A percentile compares a stretch with the other conserved stretches of the same genome.
These are phyloP conservation scores for Daedaleopsis nitida DNA, from an alignment of 768 basidiomycete species.

Conservation along the genomic window DNA sequence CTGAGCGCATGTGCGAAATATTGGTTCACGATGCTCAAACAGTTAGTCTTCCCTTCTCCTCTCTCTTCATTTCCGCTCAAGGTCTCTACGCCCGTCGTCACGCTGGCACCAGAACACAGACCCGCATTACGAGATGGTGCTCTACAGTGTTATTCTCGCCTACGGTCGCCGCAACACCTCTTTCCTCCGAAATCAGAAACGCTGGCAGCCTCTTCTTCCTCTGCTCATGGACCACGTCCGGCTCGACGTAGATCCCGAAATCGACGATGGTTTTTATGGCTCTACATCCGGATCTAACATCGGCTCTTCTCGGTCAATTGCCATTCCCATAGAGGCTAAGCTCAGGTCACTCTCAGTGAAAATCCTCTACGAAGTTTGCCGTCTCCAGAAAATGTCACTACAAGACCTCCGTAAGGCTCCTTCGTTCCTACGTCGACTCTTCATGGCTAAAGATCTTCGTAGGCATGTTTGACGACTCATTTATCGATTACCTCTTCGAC, in stretches of 20 bases:
- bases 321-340: constrained; percentile 82
- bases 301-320: constrained; percentile 39
- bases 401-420: constrained; percentile 73
- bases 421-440: not conserved
- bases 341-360: constrained; percentile 70
- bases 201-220: constrained; percentile 82
- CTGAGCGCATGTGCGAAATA: constrained; percentile 87
- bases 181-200: constrained; percentile 78
- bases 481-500: constrained; percentile 89
- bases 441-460: not conserved
- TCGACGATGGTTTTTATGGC: constrained; percentile 59
- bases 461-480: constrained; percentile 82
- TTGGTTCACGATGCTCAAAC: constrained; percentile 67
- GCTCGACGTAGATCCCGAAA: constrained; percentile 78
- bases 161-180: constrained; percentile 69
- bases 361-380: constrained; percentile 89
- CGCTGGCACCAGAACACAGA: constrained; percentile 64
- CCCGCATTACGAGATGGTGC: constrained; percentile 80
- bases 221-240: constrained; percentile 83
- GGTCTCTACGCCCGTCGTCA: not conserved
- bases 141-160: constrained; percentile 74
- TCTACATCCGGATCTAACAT: constrained; percentile 38
- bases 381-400: constrained; percentile 80
- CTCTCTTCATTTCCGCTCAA: not conserved
- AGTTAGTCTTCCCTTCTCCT: constrained; percentile 43